A percentile compares a stretch with the other conserved stretches of the same genome.
These are phyloP conservation scores for Rubus idaeus DNA, from an alignment of 306 rosid species.

Conservation along the genomic window DNA sequence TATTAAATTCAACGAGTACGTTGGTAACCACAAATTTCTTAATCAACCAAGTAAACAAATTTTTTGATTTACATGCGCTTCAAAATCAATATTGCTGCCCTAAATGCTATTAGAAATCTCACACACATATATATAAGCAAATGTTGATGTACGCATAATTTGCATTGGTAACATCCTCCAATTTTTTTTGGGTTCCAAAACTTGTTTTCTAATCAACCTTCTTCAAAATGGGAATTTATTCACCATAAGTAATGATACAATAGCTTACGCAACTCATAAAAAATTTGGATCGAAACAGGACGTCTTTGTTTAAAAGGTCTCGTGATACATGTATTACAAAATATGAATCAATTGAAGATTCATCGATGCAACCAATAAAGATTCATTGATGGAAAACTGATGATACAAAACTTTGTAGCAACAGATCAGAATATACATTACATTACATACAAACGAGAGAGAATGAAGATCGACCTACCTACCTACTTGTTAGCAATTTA, in stretches of 20 bases:
- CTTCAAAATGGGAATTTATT: background rate
- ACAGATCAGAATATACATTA: conserved; percentile 41
- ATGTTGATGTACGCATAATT: background rate
- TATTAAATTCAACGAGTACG: too few species aligned
- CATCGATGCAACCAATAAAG: conserved; percentile 22
- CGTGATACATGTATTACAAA: too few species aligned
- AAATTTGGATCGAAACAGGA: too few species aligned
- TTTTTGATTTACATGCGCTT: background rate
- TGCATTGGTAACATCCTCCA: background rate
- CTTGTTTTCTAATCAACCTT: background rate
- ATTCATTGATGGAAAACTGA: conserved; percentile 40
- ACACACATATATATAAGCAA: too few species aligned
- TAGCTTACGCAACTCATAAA: background rate
- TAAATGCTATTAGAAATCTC: conserved; percentile 1
- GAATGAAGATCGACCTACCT: conserved; percentile 6
- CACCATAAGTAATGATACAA: background rate
- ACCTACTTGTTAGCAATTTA: conserved; percentile 60
- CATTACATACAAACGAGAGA: conserved; percentile 46
- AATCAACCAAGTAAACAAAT: too few species aligned
- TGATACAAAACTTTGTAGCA: conserved; percentile 46
- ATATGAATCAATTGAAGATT: too few species aligned
- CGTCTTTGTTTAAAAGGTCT: too few species aligned
- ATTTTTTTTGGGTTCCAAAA: background rate
- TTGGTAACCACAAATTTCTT: too few species aligned
- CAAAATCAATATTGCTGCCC: conserved; percentile 4